Conservation (phyloP, 2,329 filamentous ascomycete species). For the Lasiodiplodia gonubiensis region DNA sequence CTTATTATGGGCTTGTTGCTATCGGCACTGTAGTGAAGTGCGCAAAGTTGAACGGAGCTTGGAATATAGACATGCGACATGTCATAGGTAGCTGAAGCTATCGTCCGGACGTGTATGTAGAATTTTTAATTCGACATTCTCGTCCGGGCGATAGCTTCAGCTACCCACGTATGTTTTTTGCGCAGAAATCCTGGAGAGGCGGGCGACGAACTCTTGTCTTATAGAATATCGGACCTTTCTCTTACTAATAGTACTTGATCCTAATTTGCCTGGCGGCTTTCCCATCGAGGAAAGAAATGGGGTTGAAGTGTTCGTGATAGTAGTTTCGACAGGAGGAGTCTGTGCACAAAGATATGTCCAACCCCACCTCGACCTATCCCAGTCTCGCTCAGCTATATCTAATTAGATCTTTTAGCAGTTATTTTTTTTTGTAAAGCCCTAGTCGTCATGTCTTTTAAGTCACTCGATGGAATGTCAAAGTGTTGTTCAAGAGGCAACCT, state of each 20-base stretch:
- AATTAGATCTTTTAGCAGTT: background rate
- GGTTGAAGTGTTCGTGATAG: background rate
- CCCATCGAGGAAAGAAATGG: background rate
- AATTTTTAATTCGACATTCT: too few species aligned
- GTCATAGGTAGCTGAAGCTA: too few species aligned
- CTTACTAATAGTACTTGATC: background rate
- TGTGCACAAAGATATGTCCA: background rate
- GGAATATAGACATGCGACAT: too few species aligned
- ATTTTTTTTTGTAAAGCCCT: background rate
- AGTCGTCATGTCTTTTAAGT: too few species aligned
- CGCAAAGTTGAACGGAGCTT: too few species aligned
- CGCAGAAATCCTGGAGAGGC: too few species aligned
- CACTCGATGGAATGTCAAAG: background rate
- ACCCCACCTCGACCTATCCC: background rate
- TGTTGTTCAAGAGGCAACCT: background rate
- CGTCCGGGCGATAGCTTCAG: too few species aligned
- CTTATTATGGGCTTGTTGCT: too few species aligned
- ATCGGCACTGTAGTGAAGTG: too few species aligned
- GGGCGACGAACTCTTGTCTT: background rate
- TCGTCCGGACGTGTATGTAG: too few species aligned
- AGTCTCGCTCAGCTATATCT: background rate
- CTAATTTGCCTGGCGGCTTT: background rate
- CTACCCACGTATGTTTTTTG: too few species aligned
- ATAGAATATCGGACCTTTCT: background rate
- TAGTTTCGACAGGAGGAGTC: background rate